These are phyloP conservation scores for Xerocomus nothofagi DNA, from an alignment of 1,284 basidiomycete genomes.

Conservation along the genomic window DNA sequence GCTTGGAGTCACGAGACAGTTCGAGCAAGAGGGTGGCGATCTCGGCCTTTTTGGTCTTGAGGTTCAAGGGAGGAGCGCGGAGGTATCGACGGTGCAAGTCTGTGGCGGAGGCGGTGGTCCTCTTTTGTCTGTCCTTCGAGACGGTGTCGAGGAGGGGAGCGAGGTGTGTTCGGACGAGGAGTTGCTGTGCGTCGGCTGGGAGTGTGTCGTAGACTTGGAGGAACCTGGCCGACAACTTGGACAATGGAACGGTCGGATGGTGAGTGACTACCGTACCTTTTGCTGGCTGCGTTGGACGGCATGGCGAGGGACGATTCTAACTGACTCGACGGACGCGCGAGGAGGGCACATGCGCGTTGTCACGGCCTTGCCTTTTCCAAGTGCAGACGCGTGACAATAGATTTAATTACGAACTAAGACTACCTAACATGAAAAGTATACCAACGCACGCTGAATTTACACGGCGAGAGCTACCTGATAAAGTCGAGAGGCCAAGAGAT, in stretches of 20 bases:
- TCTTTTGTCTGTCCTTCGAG: conserved; percentile 35
- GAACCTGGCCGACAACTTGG: conserved; percentile 36
- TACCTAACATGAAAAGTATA: too few species aligned
- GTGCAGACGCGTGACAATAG: too few species aligned
- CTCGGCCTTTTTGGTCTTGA: conserved; percentile 53
- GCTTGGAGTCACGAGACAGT: conserved; percentile 51
- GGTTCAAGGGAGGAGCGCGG: conserved; percentile 47
- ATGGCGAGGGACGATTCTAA: background rate
- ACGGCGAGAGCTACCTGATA: too few species aligned
- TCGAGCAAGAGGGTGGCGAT: conserved; percentile 50
- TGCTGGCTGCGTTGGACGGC: conserved; percentile 18
- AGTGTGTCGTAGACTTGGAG: conserved; percentile 41
- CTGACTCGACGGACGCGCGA: background rate
- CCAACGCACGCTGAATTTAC: too few species aligned
- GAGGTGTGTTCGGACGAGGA: conserved; percentile 46
- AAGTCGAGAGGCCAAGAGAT: too few species aligned
- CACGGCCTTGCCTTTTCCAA: background rate
- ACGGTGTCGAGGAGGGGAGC: conserved; percentile 40
- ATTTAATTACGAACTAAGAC: too few species aligned
- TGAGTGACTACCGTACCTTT: conserved; percentile 13
- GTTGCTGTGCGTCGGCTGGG: conserved; percentile 45
- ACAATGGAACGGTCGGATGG: background rate
- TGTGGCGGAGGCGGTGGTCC: conserved; percentile 36
- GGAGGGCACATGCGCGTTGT: too few species aligned
- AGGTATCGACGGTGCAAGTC: conserved; percentile 40